Percentiles rank a stretch among this genome's conserved stretches.
These are phyloP conservation scores for Mucor velutinosus DNA, from an alignment of 371 early-diverging fungal species.

Conservation along the genomic window DNA sequence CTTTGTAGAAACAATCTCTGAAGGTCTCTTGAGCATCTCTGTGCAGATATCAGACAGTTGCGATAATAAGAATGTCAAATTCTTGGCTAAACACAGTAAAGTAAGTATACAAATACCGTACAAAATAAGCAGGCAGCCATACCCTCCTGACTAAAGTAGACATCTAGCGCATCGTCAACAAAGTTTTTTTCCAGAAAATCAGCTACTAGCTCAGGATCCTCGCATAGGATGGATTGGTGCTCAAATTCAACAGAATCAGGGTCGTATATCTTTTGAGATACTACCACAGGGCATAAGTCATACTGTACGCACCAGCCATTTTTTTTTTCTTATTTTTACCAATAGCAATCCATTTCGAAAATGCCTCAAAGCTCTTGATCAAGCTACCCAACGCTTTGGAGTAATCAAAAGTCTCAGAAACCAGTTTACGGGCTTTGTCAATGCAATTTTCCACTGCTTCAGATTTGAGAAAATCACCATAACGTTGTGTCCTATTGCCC, in stretches of 20 bases:
- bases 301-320: neutral
- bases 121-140: neutral
- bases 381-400: neutral
- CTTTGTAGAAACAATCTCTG: conserved; percentile 11
- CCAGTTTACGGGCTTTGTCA: neutral
- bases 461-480: conserved; percentile 18
- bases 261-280: conserved; percentile 11
- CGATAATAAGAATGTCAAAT: neutral
- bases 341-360: conserved; percentile 19
- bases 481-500: conserved; percentile 18
- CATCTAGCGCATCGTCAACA: conserved; percentile 15
- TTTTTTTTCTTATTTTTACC: conserved; percentile 1
- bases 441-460: conserved; percentile 14
- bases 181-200: conserved; percentile 18
- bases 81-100: neutral
- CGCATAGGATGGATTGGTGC: conserved; percentile 13
- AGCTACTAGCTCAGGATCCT: conserved; percentile 23
- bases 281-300: neutral
- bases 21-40: conserved; percentile 21
- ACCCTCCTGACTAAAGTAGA: conserved; percentile 8
- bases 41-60: neutral
- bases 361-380: conserved; percentile 17
- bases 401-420: conserved; percentile 1
- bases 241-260: conserved; percentile 11
- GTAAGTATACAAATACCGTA: neutral